phyloP scores from a whole-genome alignment of 2,329 filamentous ascomycete genomes.

The Curvularia lunata region DNA sequence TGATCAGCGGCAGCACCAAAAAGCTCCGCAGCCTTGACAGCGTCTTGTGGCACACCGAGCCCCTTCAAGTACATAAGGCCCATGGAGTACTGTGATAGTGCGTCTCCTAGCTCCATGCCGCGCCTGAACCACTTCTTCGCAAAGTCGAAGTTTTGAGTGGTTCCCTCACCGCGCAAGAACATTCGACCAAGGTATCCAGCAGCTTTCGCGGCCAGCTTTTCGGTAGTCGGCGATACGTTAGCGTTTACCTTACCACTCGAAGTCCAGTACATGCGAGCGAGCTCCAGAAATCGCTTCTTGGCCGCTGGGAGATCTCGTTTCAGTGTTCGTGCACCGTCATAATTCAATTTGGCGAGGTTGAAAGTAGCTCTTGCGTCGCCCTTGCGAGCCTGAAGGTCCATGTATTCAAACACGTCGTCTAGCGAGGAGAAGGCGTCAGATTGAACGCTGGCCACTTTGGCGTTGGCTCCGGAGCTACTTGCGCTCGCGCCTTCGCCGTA shows the following conservation, averaged over 20 bases:
- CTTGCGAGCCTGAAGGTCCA: slow-evolving; percentile 88
- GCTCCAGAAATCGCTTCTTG: slow-evolving; percentile 79
- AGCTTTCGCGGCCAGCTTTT: slow-evolving; percentile 80
- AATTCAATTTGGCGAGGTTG: slow-evolving; percentile 83
- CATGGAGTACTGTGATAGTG: slow-evolving; percentile 82
- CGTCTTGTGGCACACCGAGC: slow-evolving; percentile 72
- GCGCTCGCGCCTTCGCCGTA: slow-evolving; percentile 96
- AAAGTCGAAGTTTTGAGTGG: slow-evolving; percentile 76
- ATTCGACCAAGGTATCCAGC: slow-evolving; percentile 88
- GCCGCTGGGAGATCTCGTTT: slow-evolving; percentile 75
- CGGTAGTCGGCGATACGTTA: slow-evolving; percentile 71
- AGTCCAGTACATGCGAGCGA: slow-evolving; percentile 82
- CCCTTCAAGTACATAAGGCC: slow-evolving; percentile 85
- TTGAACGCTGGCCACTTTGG: slow-evolving; percentile 72
- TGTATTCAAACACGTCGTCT: slow-evolving; percentile 92
- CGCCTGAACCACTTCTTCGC: slow-evolving; percentile 85
- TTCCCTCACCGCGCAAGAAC: slow-evolving; percentile 86
- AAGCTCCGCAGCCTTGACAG: slow-evolving; percentile 73
- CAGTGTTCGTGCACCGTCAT: slow-evolving; percentile 80
- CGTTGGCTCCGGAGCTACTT: slow-evolving; percentile 83
- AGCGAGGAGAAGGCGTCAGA: slow-evolving; percentile 85
- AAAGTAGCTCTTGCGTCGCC: slow-evolving; percentile 88
- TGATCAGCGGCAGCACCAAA: slow-evolving; percentile 83
- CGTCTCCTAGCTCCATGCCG: slow-evolving; percentile 75
- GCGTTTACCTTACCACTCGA: slow-evolving; percentile 76